Evolutionary conservation across 192 early-diverging fungal species (phyloP).

Genomic region (Coemansia sp.): DNA sequence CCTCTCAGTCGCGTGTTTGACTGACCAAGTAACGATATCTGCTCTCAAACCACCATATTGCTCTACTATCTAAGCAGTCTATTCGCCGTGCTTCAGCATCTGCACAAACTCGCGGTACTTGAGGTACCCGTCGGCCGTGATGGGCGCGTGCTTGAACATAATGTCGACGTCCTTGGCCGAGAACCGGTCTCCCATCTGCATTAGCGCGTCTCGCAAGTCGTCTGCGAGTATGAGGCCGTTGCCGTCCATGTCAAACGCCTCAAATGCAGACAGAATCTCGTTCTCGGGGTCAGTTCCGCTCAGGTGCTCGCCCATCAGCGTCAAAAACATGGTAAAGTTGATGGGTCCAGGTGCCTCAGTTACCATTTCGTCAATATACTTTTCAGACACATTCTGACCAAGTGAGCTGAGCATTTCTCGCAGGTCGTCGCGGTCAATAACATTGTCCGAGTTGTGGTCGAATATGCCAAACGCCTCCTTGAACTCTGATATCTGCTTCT

Average conservation of each 20-base stretch:
- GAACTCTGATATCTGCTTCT: conserved; percentile 93
- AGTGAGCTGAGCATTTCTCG: conserved; percentile 85
- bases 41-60: no score
- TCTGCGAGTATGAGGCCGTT: conserved; percentile 82
- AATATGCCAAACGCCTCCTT: conserved; percentile 97
- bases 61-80: neutral
- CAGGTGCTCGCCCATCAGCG: conserved; percentile 93
- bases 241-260: conserved; percentile 86
- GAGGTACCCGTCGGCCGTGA: conserved; percentile 76
- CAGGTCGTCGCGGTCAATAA: conserved; percentile 91
- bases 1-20: no score
- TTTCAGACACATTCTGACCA: conserved; percentile 68
- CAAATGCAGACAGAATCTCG: conserved; percentile 91
- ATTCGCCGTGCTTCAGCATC: conserved; percentile 85
- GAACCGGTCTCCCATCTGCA: conserved; percentile 93
- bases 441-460: conserved; percentile 91
- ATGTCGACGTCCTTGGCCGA: conserved; percentile 91
- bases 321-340: conserved; percentile 98
- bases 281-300: conserved; percentile 89
- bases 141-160: conserved; percentile 89
- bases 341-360: conserved; percentile 85
- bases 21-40: no score
- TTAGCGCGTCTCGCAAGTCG: conserved; percentile 84
- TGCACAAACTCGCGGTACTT: conserved; percentile 93
- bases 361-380: conserved; percentile 89